Base-by-base conservation (phyloP, 805 yeast species). In the Metschnikowia proteae region DNA sequence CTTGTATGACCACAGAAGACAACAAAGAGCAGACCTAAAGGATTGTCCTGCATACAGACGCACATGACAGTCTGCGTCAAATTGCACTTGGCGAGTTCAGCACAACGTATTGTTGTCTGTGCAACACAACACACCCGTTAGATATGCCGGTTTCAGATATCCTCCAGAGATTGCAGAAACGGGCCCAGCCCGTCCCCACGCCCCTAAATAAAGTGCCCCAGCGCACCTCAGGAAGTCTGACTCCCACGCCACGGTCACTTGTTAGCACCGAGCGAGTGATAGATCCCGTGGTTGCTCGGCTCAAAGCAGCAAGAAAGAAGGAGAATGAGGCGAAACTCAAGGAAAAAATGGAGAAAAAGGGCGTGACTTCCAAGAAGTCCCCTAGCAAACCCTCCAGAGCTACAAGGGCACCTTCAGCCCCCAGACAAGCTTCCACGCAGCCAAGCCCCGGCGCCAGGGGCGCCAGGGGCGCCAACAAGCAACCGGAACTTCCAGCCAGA, bases 241-340 rank as follows among this genome's bases (percentile, higher is more conserved):
- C 36, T 11, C 43, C 36, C 6, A 11, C 43, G n/a, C 38, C 38
- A 11, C 45, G 38, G 17, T 6, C 32, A 5, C 22, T 3, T 11
- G 13, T 26, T 6, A 32, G 10, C 11, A 42, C 39, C 5, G 51
- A 54, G 13, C 47, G 73, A 45, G 62, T 66, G 23, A 71, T 76
- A 4, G 92, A 86, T 60, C 89, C 91, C 0, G 88, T 88, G 3
- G 88, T 86, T 6, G 81, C 80, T 33, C 65, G 85, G 49, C 66
- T 86, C 34, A 86, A 86, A 55, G 90, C 84, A 49, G 80, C 83
- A 2, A 70, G 92, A 60, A 70, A 80, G 51, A 65, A 71, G 37
- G 89, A 86, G 53, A 71, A 67, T 35, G 78, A 78, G 33, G 70
- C 69, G 38, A 63, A 69, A 46, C 71, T 70, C 42, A 58, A 60